These are phyloP conservation scores for Wickerhamiella slavikovae DNA, from an alignment of 805 yeast species.

Conservation along the genomic window DNA sequence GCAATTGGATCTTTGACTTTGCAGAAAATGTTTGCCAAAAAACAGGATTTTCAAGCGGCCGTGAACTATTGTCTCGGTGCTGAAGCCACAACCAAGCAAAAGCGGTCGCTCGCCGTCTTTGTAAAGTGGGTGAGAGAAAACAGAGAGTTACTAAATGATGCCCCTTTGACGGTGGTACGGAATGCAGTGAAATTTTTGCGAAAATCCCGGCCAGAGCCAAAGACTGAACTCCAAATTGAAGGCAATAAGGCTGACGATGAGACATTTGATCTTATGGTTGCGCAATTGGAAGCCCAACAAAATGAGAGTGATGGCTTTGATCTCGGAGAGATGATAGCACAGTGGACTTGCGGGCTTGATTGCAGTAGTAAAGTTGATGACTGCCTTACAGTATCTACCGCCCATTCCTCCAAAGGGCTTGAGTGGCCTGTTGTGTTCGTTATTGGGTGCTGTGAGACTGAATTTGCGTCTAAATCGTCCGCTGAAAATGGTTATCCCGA, in stretches of 20 bases:
- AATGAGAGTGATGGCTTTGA: background rate
- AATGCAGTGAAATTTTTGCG: no score
- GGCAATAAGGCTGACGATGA: no score
- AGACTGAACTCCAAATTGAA: no score
- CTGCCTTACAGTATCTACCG: conserved; percentile 46
- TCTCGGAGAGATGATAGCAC: conserved; percentile 6
- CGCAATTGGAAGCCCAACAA: no score
- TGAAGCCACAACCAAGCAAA: no score
- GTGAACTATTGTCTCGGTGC: no score
- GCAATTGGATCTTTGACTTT: conserved; percentile 45
- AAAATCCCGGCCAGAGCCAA: no score
- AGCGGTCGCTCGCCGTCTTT: no score
- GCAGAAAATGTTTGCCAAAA: conserved; percentile 14
- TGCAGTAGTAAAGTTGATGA: background rate
- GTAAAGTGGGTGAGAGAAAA: no score
- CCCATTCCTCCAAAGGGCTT: conserved; percentile 82
- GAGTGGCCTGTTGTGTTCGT: conserved; percentile 91
- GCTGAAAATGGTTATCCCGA: background rate
- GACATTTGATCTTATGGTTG: no score
- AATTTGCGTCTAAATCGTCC: conserved; percentile 4
- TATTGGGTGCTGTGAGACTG: conserved; percentile 26
- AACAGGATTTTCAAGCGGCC: background rate
- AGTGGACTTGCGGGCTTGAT: conserved; percentile 9
- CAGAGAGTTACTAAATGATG: no score
- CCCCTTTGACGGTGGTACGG: no score